Base-by-base conservation (phyloP, 805 yeast species). In the Kazachstania africana region DNA sequence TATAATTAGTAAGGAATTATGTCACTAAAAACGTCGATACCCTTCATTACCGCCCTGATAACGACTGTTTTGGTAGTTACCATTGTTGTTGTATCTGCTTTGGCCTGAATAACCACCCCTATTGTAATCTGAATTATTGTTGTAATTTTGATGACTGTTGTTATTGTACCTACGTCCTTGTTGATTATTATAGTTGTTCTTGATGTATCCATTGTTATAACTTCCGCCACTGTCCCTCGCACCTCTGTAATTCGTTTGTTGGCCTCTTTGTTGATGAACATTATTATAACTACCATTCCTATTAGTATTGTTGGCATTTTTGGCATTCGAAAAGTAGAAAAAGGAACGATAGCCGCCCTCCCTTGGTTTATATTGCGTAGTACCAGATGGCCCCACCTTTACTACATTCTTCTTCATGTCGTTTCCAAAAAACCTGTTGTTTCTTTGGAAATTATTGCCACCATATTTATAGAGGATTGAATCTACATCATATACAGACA, bases 401-500 rank as follows among this genome's bases (percentile, higher is more conserved):
- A 61, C 59, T 8, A 53, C 40, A 40, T 69, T 67, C 22, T 57
- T 53, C 32, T 52, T 55, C 48, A 62, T 60, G 24, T 55, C 60
- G 27, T 46, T 47, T 27, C 45, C 47, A 23, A 47, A 50, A 28
- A 59, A 47, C 39, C 55, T 46, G 12, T 38, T 39, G 14, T 47
- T 42, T 26, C 54, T 44, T 15, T 42, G 32, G 30, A 52, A 48
- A 36, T 60, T 55, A 32, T 51, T 40, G 9, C 64, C 55, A 29
- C 60, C 57, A 35, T 55, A 50, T 23, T 72, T 73, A 43, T 73
- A 68, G 20, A 66, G 46, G 10, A 83, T 62, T 8, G 66, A 59
- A 39, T 78, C 83, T 34, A 65, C 69, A 44, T 87, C 96, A 29
- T 76, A 78, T 24, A 69, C 71, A 4, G 73, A 72, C 28, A 88